These are phyloP conservation scores for Chrysanthemum seticuspe DNA, from an alignment of 129 eudicot species.

Conservation along the genomic window DNA sequence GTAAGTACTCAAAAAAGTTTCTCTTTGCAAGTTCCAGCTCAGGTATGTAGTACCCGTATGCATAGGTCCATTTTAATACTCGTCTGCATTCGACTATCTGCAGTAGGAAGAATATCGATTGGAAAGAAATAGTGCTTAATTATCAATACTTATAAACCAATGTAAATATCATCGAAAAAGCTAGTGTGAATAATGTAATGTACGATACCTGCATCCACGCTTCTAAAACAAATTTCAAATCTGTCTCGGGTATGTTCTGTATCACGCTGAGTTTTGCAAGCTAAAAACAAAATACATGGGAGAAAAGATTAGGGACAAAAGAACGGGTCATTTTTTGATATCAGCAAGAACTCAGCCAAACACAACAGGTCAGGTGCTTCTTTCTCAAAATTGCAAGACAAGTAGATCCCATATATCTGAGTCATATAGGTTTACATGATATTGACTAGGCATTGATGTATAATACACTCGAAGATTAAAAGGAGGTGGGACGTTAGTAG, in stretches of 20 bases:
- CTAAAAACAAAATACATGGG: slow-evolving; percentile 31
- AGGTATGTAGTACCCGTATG: slow-evolving; percentile 74
- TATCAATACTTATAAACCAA: background rate
- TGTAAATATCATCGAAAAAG: slow-evolving; percentile 1
- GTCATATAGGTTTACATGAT: background rate
- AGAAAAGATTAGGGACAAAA: background rate
- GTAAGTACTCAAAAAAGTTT: slow-evolving; percentile 75
- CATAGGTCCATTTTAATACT: slow-evolving; percentile 85
- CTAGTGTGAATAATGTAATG: background rate
- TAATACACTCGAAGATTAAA: background rate
- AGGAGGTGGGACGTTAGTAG: background rate
- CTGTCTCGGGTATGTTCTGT: slow-evolving; percentile 64
- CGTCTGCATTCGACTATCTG: slow-evolving; percentile 92
- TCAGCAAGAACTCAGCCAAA: background rate
- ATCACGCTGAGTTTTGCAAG: slow-evolving; percentile 60
- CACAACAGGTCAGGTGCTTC: background rate
- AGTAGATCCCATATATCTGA: background rate
- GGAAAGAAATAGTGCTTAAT: background rate
- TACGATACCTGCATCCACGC: slow-evolving; percentile 73
- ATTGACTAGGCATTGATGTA: background rate
- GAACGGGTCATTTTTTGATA: background rate
- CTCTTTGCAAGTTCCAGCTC: slow-evolving; percentile 54
- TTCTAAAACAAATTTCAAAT: slow-evolving; percentile 57
- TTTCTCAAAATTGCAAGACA: background rate
- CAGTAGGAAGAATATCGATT: slow-evolving; percentile 5